Evolutionary conservation across 805 yeast genomes (phyloP), one percentile per base, ranked within the genome.

Genomic region (Osmozyma mogii): DNA sequence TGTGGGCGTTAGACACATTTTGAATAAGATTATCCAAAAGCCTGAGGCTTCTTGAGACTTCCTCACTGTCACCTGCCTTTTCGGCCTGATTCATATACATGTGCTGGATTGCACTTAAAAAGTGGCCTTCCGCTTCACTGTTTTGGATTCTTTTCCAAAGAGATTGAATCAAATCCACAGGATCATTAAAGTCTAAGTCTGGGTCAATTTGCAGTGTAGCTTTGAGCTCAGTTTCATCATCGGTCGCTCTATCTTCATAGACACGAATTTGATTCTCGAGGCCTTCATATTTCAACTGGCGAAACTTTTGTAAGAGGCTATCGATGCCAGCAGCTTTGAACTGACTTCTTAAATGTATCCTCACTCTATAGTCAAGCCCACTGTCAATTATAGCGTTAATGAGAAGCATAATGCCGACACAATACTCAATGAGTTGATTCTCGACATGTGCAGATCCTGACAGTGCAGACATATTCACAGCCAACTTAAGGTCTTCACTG

Each of bases 361-460:
- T 59, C 28, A 62, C 56, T 37, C 70, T 45, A 43, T 54, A 48
- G 35, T 63, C 70, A 9, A 48, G 27, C 1, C 72, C 74, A 40
- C 61, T 51, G 28, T 57, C 68, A 9, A 74, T 64, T 12, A 88
- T 63, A 1, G 85, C 75, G 42, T 78, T 76, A 19, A 85, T 61
- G 24, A 89, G 63, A 22, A 83, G 68, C 62, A 85, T 61, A 0
- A 94, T 76, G 3, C 83, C 65, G 28, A 79, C 56, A 10, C 81
- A 68, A 51, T 83, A 88, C 33, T 87, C 95, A 36, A 70, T 57
- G 15, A 84, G 57, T 32, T 76, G 72, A 31, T 67, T 68, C 46
- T 83, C 89, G 15, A 75, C 68, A 28, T 67, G 66, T 1, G 37
- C 15, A 20, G 5, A 32, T 16, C 18, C 69, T 61, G 15, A 56